Conservation (phyloP, 305 asterid species). For the Fraxinus albicans region DNA sequence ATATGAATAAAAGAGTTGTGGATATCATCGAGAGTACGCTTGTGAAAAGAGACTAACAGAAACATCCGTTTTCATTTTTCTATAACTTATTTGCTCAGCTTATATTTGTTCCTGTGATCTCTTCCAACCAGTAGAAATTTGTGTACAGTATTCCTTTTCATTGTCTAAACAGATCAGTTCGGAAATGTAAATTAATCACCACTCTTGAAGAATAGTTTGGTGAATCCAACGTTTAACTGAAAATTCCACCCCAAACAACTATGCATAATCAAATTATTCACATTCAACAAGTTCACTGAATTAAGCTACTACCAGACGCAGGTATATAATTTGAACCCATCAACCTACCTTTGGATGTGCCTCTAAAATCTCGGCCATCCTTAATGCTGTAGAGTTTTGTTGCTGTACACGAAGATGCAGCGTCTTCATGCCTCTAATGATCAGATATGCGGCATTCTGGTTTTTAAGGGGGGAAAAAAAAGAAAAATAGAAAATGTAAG, state of each 20-base stretch:
- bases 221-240: background rate
- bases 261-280: background rate
- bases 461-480: background rate
- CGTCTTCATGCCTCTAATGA: conserved; percentile 98
- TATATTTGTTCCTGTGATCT: background rate
- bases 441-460: conserved; percentile 89
- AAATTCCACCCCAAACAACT: background rate
- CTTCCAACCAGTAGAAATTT: background rate
- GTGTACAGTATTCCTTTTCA: background rate
- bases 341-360: conserved; percentile 92
- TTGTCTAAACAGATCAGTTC: background rate
- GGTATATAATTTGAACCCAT: background rate
- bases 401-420: conserved; percentile 96
- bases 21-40: background rate
- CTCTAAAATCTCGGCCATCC: conserved; percentile 99
- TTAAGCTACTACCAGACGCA: background rate
- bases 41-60: background rate
- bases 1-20: background rate
- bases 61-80: background rate
- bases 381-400: conserved; percentile 85
- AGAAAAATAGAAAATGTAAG: conserved; percentile 8
- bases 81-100: background rate
- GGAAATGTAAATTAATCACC: background rate
- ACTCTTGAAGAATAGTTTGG: background rate
- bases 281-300: background rate